Evolutionary conservation across 73 alveolate species (phyloP), one percentile per base, ranked within the genome.

Genomic region (Paramecium sonneborni): DNA sequence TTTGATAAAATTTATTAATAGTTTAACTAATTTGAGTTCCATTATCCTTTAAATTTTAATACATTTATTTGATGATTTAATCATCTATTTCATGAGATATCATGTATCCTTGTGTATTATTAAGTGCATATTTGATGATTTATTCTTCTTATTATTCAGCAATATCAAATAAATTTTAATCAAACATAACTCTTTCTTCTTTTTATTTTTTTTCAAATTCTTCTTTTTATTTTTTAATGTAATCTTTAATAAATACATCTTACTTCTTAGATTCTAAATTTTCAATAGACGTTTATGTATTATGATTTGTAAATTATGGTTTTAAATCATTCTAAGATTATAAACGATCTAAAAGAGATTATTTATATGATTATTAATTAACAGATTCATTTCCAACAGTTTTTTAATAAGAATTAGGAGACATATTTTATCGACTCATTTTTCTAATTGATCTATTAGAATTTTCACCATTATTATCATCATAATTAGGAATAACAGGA

Each of bases 141-240:
- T 34, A 3, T 15, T 74, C 58, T 18, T 74, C 87, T n/a, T 74
- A 74, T 34, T 34, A 12, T 39, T 74, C 87, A 37, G 62, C 67
- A 15, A 74, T 74, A 14, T 74, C 87, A 20, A 37, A 39, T 8
- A 74, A 18, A n/a, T 14, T 37, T 34, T 74, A 37, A 34, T 74
- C 87, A 39, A 74, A 74, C 67, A 74, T 37, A 6, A 37, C 44
- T 39, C 58, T 35, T 74, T 74, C 87, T 74, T 74, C 87, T 37
- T 39, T 34, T 12, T 28, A 8, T 37, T 74, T 74, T 18, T 37
- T 74, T 6, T 74, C 87, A 37, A 28, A 74, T n/a, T 74, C 87
- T 35, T 74, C 87, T 39, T 74, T 74, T 37, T 37, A 34, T n/a
- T 39, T 74, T 11, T 9, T 37, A n/a, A 74, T 39, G 32, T 74